Evolutionary conservation across 2,329 filamentous ascomycete genomes (phyloP).

Genomic region (Cryphonectria radicalis): DNA sequence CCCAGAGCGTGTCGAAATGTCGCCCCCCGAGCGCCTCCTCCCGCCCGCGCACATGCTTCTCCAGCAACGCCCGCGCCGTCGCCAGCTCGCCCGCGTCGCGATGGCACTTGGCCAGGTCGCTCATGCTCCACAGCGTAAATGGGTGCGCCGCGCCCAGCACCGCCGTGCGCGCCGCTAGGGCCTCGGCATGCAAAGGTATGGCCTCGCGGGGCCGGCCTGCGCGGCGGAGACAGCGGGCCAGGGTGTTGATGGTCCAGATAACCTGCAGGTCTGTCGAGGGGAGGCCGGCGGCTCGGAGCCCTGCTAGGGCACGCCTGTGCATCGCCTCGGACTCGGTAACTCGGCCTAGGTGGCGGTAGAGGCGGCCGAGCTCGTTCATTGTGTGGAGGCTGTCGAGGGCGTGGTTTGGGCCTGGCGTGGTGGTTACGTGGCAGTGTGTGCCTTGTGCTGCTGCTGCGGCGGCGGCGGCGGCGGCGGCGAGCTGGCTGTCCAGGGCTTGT

Average conservation of each 20-base stretch:
- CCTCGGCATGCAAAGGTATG: not conserved
- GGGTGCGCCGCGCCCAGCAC: constrained; percentile 2
- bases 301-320: not conserved
- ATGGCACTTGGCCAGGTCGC: not conserved
- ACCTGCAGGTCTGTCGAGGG: not conserved
- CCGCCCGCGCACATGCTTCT: not conserved
- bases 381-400: not conserved
- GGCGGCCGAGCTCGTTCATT: constrained; percentile 1
- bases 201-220: not conserved
- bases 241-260: constrained; percentile 1
- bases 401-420: not conserved
- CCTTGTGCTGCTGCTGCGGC: not conserved
- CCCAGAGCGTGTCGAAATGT: constrained; percentile 3
- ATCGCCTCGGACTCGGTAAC: not conserved
- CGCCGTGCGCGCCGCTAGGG: not conserved
- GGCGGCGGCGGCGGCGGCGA: not conserved
- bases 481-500: not conserved
- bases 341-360: not conserved
- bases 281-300: not conserved
- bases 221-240: not conserved
- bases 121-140: not conserved
- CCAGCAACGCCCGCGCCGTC: not conserved
- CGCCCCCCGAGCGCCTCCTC: not conserved
- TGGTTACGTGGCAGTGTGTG: not conserved
- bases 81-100: not conserved